Percentiles rank a stretch among this genome's conserved stretches.
Conservation (phyloP, 148 eudicot species). For the Diospyros lotus region DNA sequence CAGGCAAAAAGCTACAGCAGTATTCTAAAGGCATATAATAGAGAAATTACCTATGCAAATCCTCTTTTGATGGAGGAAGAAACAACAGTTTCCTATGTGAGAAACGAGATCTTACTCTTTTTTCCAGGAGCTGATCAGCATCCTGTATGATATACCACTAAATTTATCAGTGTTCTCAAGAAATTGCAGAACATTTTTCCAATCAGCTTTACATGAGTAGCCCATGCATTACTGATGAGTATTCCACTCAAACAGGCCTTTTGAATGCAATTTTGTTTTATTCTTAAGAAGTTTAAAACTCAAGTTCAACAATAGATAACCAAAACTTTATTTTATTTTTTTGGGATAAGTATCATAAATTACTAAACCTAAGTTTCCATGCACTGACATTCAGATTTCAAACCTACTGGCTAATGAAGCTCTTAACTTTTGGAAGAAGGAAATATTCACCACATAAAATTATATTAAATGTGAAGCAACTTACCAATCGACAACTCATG, state of each 20-base stretch:
- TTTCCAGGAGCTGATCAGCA: constrained; percentile 97
- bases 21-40: not conserved
- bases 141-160: constrained; percentile 48
- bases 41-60: constrained; percentile 46
- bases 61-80: constrained; percentile 79
- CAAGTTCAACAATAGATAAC: not conserved
- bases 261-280: not conserved
- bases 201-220: not conserved
- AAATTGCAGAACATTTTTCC: not conserved
- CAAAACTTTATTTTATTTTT: not conserved
- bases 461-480: constrained; percentile 16
- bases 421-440: not conserved
- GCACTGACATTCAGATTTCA: not conserved
- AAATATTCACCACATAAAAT: not conserved
- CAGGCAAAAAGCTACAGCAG: constrained; percentile 2
- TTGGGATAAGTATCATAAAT: too few relatives aligned
- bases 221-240: not conserved
- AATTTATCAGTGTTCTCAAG: constrained; percentile 5
- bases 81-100: constrained; percentile 90
- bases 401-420: too few relatives aligned
- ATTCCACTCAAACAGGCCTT: not conserved
- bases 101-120: constrained; percentile 97
- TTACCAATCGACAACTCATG: constrained; percentile 83
- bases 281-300: not conserved
- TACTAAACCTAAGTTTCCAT: not conserved